Conservation (phyloP, 805 yeast genomes). For the Wickerhamiella occidentalis region DNA sequence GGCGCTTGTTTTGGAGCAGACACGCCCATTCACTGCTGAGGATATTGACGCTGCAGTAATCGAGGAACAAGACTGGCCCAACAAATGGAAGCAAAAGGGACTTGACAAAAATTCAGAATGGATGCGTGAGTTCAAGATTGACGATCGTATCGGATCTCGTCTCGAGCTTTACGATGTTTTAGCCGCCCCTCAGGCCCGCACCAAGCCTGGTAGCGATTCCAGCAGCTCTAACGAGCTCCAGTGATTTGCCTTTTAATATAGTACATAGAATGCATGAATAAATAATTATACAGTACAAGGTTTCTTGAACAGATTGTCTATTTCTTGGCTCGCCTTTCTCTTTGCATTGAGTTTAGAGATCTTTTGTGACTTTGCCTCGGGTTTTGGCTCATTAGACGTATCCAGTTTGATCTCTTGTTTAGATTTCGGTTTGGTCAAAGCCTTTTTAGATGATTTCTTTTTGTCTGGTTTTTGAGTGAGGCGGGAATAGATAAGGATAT, state of each 20-base stretch:
- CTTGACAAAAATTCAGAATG: conserved; percentile 68
- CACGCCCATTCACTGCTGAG: conserved; percentile 40
- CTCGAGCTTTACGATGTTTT: conserved; percentile 28
- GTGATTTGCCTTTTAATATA: not conserved
- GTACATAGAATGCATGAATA: conserved; percentile 35
- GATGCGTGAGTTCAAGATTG: conserved; percentile 63
- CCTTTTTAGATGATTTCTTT: not conserved
- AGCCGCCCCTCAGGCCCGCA: not conserved
- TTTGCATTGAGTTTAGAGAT: conserved; percentile 1
- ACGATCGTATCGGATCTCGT: conserved; percentile 47
- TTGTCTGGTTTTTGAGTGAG: conserved; percentile 15
- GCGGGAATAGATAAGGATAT: conserved; percentile 75
- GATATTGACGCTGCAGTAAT: conserved; percentile 37
- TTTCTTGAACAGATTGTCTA: conserved; percentile 6
- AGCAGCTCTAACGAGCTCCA: not conserved
- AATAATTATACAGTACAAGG: conserved; percentile 68
- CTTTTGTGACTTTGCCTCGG: not conserved
- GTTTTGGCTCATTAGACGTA: not conserved
- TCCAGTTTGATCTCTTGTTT: not conserved
- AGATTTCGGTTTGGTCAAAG: not conserved
- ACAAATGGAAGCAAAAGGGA: conserved; percentile 70
- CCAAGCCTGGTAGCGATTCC: not conserved
- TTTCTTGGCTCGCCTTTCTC: conserved; percentile 8
- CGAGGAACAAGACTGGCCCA: conserved; percentile 84
- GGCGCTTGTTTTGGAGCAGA: conserved; percentile 40